Evolutionary conservation across 2,329 filamentous ascomycete genomes (phyloP).

Genomic region (Penicillium sp.): DNA sequence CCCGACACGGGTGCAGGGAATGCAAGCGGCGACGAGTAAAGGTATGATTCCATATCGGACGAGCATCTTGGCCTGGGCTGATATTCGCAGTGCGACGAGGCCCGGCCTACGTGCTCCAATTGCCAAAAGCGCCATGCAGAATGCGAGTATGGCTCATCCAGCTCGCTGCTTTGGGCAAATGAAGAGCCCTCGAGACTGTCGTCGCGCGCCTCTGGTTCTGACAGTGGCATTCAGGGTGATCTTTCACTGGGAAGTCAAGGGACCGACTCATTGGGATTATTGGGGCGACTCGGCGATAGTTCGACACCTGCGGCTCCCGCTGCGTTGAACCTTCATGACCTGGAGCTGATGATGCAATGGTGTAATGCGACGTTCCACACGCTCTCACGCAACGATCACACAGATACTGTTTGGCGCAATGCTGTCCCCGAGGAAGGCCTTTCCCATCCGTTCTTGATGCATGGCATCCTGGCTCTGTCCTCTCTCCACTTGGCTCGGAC

Average conservation of each 20-base stretch:
- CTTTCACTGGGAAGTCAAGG: slow-evolving; percentile 6
- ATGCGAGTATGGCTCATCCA: slow-evolving; percentile 32
- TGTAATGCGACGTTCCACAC: slow-evolving; percentile 33
- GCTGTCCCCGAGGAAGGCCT: slow-evolving; percentile 33
- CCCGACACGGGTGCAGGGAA: slow-evolving; percentile 33
- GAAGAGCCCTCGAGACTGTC: slow-evolving; percentile 19
- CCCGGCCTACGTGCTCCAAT: slow-evolving; percentile 31
- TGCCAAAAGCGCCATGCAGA: slow-evolving; percentile 31
- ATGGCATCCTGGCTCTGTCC: slow-evolving; percentile 34
- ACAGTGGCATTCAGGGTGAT: slow-evolving; percentile 17
- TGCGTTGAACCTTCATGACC: slow-evolving; percentile 43
- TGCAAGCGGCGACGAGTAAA: slow-evolving; percentile 36
- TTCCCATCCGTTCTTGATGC: slow-evolving; percentile 35
- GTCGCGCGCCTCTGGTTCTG: slow-evolving; percentile 19
- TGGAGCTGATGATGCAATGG: slow-evolving; percentile 43
- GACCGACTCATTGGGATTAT: slow-evolving; percentile 24
- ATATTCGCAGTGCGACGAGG: slow-evolving; percentile 30
- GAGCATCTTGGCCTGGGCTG: not conserved
- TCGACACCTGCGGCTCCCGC: slow-evolving; percentile 9
- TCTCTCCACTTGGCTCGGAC: slow-evolving; percentile 34
- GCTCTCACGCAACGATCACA: slow-evolving; percentile 27
- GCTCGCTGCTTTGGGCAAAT: slow-evolving; percentile 32
- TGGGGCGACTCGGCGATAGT: slow-evolving; percentile 19
- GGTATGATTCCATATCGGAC: slow-evolving; percentile 16
- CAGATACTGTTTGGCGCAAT: slow-evolving; percentile 33